Base-by-base conservation (phyloP, 352 stramenopile species). In the Globisporangium radiosum region DNA sequence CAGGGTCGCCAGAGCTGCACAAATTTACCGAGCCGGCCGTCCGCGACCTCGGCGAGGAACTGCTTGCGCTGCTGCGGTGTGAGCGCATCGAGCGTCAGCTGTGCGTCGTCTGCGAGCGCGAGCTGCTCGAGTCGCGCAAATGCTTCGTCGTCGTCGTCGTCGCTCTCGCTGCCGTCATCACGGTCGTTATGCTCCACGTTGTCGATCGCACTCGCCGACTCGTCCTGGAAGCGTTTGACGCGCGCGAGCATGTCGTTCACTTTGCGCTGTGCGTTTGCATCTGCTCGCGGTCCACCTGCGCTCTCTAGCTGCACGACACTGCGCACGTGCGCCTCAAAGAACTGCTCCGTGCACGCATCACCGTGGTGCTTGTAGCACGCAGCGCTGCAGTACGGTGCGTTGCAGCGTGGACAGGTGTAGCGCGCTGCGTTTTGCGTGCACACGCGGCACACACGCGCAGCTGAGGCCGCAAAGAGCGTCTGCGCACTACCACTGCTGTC, bases 371-470 rank as follows among this genome's bases (percentile, higher is more conserved):
- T 78, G 66, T 91, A 95, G 74, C 86, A 95, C 25, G 64, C 50
- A 8, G 90, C 81, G 56, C 78, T 81, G 64, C 86, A 95, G 67
- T 94, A 95, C 7, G 80, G 71, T 50, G 70, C 64, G 38, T 88
- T 89, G 70, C 86, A 95, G 5, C 81, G 81, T 19, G 86, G 86
- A 75, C 86, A 95, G 11, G 78, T 90, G 74, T 95, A 95, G 51
- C 81, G 76, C 37, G 81, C 71, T 48, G 77, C 64, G 25, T 72
- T 69, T 10, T 61, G 69, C 39, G 73, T 73, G 57, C 84, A 94
- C n/a, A 92, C 70, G 44, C 73, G 77, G 39, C 84, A 94, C 0
- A 94, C 67, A 53, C 81, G 81, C 57, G 51, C 67, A 15, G 70
- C 45, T 14, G 76, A 83, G 10, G 68, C 56, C 44, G 66, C 68